Percentiles rank a stretch among this genome's conserved stretches.
Evolutionary conservation across 2,329 filamentous ascomycete species (phyloP).

Genomic region (Ploettnerulaceae sp.): DNA sequence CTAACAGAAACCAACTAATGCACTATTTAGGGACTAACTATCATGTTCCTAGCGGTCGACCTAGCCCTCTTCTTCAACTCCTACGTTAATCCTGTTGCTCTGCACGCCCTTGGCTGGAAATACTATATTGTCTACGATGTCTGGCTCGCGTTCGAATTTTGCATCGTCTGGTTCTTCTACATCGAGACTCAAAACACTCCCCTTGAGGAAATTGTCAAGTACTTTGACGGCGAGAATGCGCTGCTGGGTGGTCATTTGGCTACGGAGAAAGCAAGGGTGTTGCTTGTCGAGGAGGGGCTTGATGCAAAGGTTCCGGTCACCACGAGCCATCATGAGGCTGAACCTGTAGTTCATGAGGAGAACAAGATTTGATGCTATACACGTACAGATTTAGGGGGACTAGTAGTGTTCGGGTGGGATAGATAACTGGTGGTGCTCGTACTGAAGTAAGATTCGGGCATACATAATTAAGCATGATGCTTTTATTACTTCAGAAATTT

Average conservation of each 20-base stretch:
- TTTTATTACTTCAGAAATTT: too few relatives aligned
- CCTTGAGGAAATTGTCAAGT: conserved; percentile 42
- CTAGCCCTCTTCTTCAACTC: conserved; percentile 42
- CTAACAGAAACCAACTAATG: conserved; percentile 1
- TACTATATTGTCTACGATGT: conserved; percentile 42
- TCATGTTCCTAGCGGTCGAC: conserved; percentile 43
- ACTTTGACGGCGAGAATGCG: conserved; percentile 42
- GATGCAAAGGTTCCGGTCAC: too few relatives aligned
- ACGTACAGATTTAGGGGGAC: too few relatives aligned
- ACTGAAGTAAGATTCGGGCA: too few relatives aligned
- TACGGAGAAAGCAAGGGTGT: conserved; percentile 21
- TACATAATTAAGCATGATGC: too few relatives aligned
- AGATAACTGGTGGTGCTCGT: too few relatives aligned
- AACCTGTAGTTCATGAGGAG: too few relatives aligned
- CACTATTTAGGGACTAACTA: conserved; percentile 35
- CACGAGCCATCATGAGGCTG: too few relatives aligned
- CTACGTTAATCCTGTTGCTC: conserved; percentile 41
- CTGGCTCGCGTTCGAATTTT: conserved; percentile 29
- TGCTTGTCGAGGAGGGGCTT: too few relatives aligned
- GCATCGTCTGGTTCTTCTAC: conserved; percentile 34
- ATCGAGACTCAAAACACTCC: conserved; percentile 41
- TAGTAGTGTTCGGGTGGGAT: too few relatives aligned
- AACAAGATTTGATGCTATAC: too few relatives aligned
- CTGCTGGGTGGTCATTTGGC: conserved; percentile 25
- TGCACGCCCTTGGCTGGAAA: conserved; percentile 38